Evolutionary conservation across 371 early-diverging fungal species (phyloP).

Genomic region (Catenaria anguillulae): DNA sequence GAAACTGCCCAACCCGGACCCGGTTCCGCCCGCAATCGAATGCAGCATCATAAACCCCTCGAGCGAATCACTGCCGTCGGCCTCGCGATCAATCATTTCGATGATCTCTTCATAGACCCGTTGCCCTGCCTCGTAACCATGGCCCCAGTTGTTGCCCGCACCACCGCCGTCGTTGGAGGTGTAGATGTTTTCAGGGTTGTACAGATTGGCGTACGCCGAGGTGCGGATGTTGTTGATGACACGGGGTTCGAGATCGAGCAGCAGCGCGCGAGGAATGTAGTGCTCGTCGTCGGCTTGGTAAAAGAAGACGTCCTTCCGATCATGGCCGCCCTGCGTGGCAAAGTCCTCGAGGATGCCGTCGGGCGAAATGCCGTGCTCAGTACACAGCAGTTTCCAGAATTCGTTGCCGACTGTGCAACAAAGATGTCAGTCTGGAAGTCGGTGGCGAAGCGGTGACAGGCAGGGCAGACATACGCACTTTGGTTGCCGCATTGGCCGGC

Average conservation of each 20-base stretch:
- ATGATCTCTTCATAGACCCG: conserved; percentile 63
- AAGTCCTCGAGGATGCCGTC: conserved; percentile 73
- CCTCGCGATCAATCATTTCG: conserved; percentile 90
- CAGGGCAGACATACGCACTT: conserved; percentile 35
- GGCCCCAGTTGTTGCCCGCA: conserved; percentile 93
- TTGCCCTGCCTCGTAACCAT: conserved; percentile 72
- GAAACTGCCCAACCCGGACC: conserved; percentile 89
- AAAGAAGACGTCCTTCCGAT: conserved; percentile 97
- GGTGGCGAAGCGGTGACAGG: background rate
- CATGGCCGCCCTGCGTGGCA: conserved; percentile 58
- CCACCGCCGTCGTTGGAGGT: conserved; percentile 77
- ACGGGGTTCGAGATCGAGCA: conserved; percentile 86
- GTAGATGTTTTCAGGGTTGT: conserved; percentile 85
- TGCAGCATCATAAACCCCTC: conserved; percentile 87
- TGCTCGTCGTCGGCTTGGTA: conserved; percentile 95
- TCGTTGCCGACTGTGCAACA: conserved; percentile 62
- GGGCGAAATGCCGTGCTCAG: conserved; percentile 74
- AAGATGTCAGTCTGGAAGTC: background rate
- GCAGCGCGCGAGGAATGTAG: conserved; percentile 80
- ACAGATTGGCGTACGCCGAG: conserved; percentile 58
- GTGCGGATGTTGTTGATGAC: conserved; percentile 57
- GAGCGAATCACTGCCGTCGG: conserved; percentile 79
- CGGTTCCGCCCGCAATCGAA: conserved; percentile 93
- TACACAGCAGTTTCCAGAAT: conserved; percentile 81
- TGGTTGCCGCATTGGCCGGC: conserved; percentile 97